These are phyloP conservation scores for Aspergillus sojae DNA, from an alignment of 2,329 filamentous ascomycete genomes.

Conservation along the genomic window DNA sequence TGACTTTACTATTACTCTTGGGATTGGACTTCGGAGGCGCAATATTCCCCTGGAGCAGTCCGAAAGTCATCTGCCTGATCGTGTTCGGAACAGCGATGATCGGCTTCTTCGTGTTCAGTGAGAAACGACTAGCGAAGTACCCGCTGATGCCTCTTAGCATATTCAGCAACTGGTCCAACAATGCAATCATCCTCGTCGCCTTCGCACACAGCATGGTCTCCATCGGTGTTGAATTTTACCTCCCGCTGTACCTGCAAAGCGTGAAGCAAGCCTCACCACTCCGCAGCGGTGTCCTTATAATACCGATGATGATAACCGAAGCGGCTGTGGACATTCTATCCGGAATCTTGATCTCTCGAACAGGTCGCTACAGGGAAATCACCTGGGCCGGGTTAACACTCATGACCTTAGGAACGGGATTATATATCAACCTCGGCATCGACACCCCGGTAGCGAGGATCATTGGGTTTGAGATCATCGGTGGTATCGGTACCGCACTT, in stretches of 20 bases:
- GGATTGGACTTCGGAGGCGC: conserved; percentile 58
- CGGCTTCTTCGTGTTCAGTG: conserved; percentile 60
- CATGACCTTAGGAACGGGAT: conserved; percentile 25
- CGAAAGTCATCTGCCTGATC: conserved; percentile 59
- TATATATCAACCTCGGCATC: conserved; percentile 27
- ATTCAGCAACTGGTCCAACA: conserved; percentile 59
- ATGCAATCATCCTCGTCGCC: conserved; percentile 57
- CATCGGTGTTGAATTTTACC: conserved; percentile 22
- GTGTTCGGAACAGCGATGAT: conserved; percentile 54
- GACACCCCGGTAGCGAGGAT: conserved; percentile 24
- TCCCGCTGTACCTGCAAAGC: conserved; percentile 46
- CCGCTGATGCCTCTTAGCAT: conserved; percentile 70
- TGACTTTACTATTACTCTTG: conserved; percentile 57
- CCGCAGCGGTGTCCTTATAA: conserved; percentile 26
- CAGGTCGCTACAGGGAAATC: conserved; percentile 31
- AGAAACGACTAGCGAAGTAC: conserved; percentile 64
- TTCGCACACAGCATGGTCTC: conserved; percentile 51
- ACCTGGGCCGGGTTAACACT: conserved; percentile 29
- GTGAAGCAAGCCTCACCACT: conserved; percentile 34
- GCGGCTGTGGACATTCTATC: conserved; percentile 20
- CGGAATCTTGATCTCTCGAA: conserved; percentile 27
- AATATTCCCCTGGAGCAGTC: conserved; percentile 56
- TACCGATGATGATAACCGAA: conserved; percentile 23
- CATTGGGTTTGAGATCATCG: conserved; percentile 29
- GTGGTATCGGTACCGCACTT: conserved; percentile 29